These are phyloP conservation scores for Clonostachys chloroleuca DNA, from an alignment of 2,329 filamentous ascomycete species.

Conservation along the genomic window DNA sequence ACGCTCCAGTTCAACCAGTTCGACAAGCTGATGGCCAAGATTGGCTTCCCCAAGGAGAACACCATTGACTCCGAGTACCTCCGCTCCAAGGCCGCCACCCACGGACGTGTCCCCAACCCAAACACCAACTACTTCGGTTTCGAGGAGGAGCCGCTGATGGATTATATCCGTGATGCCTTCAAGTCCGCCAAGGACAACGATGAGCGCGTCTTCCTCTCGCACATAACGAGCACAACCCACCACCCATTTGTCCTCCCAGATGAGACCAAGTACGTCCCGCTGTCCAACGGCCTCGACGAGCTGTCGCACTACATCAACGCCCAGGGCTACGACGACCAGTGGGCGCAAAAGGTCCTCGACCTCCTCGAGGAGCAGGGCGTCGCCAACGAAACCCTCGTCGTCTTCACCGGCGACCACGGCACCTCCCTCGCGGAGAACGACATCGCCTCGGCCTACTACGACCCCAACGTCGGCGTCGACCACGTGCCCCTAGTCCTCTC, in stretches of 20 bases:
- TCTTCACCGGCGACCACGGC: conserved; percentile 25
- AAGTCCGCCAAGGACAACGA: conserved; percentile 17
- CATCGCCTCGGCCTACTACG: conserved; percentile 21
- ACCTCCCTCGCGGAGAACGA: conserved; percentile 22
- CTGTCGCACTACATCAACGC: conserved; percentile 25
- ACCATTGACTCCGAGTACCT: conserved; percentile 20
- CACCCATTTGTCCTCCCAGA: conserved; percentile 22
- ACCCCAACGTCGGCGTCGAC: conserved; percentile 22
- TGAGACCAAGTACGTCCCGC: conserved; percentile 15
- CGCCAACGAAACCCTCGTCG: conserved; percentile 22
- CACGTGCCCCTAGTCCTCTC: conserved; percentile 23
- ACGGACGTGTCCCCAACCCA: conserved; percentile 16
- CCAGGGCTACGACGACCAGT: conserved; percentile 21
- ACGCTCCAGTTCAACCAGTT: conserved; percentile 26
- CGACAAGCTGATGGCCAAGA: conserved; percentile 16
- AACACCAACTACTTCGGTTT: conserved; percentile 29
- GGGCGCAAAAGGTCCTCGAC: conserved; percentile 21
- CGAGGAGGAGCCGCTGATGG: conserved; percentile 19
- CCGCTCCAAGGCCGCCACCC: conserved; percentile 16
- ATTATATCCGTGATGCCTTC: conserved; percentile 25
- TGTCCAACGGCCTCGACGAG: conserved; percentile 18
- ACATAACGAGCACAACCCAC: conserved; percentile 27
- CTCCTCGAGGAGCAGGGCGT: conserved; percentile 21
- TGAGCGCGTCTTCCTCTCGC: conserved; percentile 23
- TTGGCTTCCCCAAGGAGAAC: conserved; percentile 20